Evolutionary conservation across 371 early-diverging fungal species (phyloP), one percentile per base, ranked within the genome.

Genomic region (Syncephalastrum monosporum): DNA sequence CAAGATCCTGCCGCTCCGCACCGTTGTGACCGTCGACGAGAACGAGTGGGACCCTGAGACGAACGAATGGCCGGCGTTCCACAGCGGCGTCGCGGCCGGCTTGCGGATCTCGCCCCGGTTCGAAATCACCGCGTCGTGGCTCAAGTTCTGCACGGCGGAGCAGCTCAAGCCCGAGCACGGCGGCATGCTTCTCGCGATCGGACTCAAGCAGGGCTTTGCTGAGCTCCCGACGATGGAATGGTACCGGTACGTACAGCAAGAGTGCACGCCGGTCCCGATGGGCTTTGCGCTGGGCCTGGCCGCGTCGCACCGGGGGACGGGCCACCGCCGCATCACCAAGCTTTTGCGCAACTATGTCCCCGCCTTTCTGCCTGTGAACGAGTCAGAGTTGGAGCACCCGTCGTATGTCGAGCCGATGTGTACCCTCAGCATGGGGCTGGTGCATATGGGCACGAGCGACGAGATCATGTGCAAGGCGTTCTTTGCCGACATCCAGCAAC

Each of bases 31-130:
- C 16, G 60, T 85, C 0, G 89, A 86, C 12, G 71, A 79, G n/a
- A 42, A 66, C 1, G 21, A 66, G 0, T 61, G 74, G 16, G 69
- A 70, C 2, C 61, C 74, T 3, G 84, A 88, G 3, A 62, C 74
- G 4, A 42, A 78, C 3, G 76, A 82, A 29, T 96, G 95, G 96
- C 89, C 95, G 0, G 70, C 82, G 5, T 96, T 96, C 59, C 94
- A 96, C 67, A 84, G 87, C 50, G 96, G 95, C 0, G 93, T 91
- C 0, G 88, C 93, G 19, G 81, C 89, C 1, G 94, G 89, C 4
- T 74, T 95, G 5, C 74, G 86, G 4, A 81, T 95, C 1, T 78
- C 83, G 1, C 77, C 83, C 0, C 75, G 77, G 12, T 74, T 79
- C 54, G 73, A 73, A 7, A 72, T 91, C 7, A 79, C 75, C 15